Percentiles rank a stretch among this genome's conserved stretches.
Conservation (phyloP, 441 rosid genomes). For the Bruguiera hainesii region DNA sequence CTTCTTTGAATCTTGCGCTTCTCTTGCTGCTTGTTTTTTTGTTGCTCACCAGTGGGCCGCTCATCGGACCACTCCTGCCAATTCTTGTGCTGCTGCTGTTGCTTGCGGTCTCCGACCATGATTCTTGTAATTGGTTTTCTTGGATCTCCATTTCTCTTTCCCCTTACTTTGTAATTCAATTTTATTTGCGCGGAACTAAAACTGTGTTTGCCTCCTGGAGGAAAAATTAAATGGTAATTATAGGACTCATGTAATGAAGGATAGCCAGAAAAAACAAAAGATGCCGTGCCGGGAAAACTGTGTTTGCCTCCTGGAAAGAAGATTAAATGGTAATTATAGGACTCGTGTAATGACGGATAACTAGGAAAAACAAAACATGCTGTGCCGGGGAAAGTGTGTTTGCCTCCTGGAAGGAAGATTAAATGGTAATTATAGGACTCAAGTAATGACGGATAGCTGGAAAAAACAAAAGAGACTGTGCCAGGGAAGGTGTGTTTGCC, state of each 20-base stretch:
- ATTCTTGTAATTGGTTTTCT: slow-evolving; percentile 27
- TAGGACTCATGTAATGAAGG: not conserved
- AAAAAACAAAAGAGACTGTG: not conserved
- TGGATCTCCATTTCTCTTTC: slow-evolving; percentile 38
- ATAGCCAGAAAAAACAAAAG: not conserved
- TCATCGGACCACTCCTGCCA: slow-evolving; percentile 43
- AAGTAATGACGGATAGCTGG: not conserved
- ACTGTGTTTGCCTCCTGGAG: slow-evolving; percentile 1
- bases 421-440: not conserved
- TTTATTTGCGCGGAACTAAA: not conserved
- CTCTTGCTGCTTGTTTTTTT: slow-evolving; percentile 27
- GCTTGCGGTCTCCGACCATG: slow-evolving; percentile 41
- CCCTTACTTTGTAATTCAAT: not conserved
- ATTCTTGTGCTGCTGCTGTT: slow-evolving; percentile 28
- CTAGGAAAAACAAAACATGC: not conserved
- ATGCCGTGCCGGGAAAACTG: not conserved
- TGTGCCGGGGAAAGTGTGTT: not conserved
- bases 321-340: too few species aligned
- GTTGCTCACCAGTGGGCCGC: slow-evolving; percentile 35
- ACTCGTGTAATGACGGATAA: too few species aligned
- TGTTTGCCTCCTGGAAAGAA: too few species aligned
- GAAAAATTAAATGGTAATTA: not conserved
- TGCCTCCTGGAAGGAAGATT: slow-evolving; percentile 6
- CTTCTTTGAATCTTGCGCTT: slow-evolving; percentile 42
- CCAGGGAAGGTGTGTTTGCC: not conserved